These are phyloP conservation scores for Piper longum DNA, from an alignment of 164 flowering plant species.

Conservation along the genomic window DNA sequence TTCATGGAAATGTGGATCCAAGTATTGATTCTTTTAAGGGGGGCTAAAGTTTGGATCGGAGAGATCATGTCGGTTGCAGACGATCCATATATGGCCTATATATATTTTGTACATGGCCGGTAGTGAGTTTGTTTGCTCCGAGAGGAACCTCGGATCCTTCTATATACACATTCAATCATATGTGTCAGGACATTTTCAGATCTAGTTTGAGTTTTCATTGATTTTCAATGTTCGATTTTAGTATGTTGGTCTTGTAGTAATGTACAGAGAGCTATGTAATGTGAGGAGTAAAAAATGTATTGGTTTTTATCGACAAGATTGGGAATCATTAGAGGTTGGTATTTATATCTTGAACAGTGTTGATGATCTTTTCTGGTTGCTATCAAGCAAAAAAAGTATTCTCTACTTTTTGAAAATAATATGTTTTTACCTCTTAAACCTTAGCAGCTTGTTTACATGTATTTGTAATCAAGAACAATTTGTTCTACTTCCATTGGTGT, in stretches of 20 bases:
- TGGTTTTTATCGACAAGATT: conserved; percentile 3
- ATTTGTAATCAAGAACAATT: background rate
- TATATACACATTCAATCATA: conserved; percentile 11
- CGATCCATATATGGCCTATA: conserved; percentile 15
- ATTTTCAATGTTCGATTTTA: conserved; percentile 5
- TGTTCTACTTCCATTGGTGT: background rate
- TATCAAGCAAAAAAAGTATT: conserved; percentile 3
- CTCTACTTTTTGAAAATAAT: no score
- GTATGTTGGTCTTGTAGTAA: conserved; percentile 16
- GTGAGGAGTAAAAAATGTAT: conserved; percentile 8
- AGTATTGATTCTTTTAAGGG: background rate
- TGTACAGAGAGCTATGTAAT: conserved; percentile 20
- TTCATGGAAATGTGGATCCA: background rate
- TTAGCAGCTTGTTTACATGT: background rate
- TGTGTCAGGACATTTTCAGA: conserved; percentile 9
- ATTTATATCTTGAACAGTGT: conserved; percentile 8
- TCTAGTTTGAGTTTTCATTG: background rate
- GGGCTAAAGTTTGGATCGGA: conserved; percentile 49
- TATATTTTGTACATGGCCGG: conserved; percentile 20
- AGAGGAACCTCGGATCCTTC: conserved; percentile 75
- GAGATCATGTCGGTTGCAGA: conserved; percentile 69
- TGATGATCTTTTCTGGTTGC: conserved; percentile 11
- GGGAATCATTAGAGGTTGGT: conserved; percentile 13
- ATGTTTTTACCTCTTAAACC: no score
- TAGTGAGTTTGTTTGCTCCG: conserved; percentile 39